phyloP scores from a whole-genome alignment of 805 yeast species.

The Metschnikowia sp. region DNA sequence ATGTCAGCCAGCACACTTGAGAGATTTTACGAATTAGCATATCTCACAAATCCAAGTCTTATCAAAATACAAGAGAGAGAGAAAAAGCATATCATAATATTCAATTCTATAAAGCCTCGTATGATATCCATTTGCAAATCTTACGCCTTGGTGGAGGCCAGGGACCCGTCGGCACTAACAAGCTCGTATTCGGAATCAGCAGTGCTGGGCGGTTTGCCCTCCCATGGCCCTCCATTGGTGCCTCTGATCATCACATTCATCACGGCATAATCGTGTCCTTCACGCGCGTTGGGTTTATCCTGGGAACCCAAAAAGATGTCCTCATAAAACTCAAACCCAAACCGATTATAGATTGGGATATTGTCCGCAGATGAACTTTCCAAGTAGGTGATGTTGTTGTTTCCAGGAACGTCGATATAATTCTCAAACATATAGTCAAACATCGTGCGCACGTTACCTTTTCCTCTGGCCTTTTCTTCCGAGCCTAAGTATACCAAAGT shows the following conservation, averaged over 20 bases:
- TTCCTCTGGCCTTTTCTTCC: conserved; percentile 46
- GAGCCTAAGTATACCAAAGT: conserved; percentile 49
- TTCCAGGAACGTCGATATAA: conserved; percentile 39
- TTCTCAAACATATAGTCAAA: conserved; percentile 47
- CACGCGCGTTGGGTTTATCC: conserved; percentile 21
- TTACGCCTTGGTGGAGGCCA: too few species aligned
- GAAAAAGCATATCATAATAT: neutral
- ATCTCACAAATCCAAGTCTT: neutral
- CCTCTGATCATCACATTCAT: conserved; percentile 46
- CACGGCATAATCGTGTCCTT: conserved; percentile 38
- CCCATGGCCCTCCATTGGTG: conserved; percentile 32
- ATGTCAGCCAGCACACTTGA: too few species aligned
- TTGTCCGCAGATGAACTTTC: conserved; percentile 47
- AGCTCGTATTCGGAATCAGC: conserved; percentile 11
- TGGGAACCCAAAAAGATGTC: conserved; percentile 45
- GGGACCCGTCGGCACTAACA: neutral
- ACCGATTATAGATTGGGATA: conserved; percentile 51
- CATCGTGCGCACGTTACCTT: conserved; percentile 51
- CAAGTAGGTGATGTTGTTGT: conserved; percentile 41
- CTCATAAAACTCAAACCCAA: conserved; percentile 48
- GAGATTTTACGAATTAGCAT: too few species aligned
- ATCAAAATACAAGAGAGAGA: neutral
- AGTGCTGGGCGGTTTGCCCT: neutral
- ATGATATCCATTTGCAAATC: too few species aligned
- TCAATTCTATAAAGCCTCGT: too few species aligned